Percentiles rank a stretch among this genome's conserved stretches.
Conservation (phyloP, 2,329 filamentous ascomycete species). For the Neodidymelliopsis sp. region DNA sequence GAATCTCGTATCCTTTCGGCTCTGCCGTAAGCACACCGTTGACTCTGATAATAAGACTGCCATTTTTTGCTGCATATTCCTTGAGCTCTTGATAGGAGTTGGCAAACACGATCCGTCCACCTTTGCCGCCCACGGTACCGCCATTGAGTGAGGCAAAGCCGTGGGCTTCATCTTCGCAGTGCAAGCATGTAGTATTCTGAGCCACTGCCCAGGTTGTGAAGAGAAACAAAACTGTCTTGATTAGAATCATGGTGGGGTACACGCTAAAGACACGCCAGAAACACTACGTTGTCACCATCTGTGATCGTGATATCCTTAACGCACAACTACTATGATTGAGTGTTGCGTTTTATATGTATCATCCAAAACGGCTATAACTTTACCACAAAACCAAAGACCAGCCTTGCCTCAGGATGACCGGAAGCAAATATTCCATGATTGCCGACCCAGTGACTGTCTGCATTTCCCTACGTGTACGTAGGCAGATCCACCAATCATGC, state of each 20-base stretch:
- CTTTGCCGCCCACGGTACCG: slow-evolving; percentile 10
- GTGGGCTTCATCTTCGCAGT: slow-evolving; percentile 13
- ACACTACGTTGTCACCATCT: too few relatives aligned
- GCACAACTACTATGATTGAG: too few relatives aligned
- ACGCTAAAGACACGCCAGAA: too few relatives aligned
- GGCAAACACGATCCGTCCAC: slow-evolving; percentile 3
- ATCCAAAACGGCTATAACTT: too few relatives aligned
- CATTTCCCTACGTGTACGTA: too few relatives aligned
- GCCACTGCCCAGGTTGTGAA: not conserved
- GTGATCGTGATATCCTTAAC: too few relatives aligned
- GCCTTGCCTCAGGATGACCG: too few relatives aligned
- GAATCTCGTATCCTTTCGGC: slow-evolving; percentile 8
- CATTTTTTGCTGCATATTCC: slow-evolving; percentile 3
- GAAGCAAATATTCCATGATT: not conserved
- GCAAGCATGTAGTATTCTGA: slow-evolving; percentile 10
- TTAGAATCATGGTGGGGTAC: not conserved
- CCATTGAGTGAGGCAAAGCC: slow-evolving; percentile 20
- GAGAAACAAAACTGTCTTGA: not conserved
- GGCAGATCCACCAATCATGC: too few relatives aligned
- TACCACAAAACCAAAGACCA: too few relatives aligned
- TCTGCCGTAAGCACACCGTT: slow-evolving; percentile 2
- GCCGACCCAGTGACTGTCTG: too few relatives aligned
- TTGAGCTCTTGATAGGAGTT: slow-evolving; percentile 12
- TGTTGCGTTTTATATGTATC: too few relatives aligned
- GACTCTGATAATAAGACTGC: slow-evolving; percentile 11